These are phyloP conservation scores for Penicillium canescens DNA, from an alignment of 495 filamentous ascomycete species.

Conservation along the genomic window DNA sequence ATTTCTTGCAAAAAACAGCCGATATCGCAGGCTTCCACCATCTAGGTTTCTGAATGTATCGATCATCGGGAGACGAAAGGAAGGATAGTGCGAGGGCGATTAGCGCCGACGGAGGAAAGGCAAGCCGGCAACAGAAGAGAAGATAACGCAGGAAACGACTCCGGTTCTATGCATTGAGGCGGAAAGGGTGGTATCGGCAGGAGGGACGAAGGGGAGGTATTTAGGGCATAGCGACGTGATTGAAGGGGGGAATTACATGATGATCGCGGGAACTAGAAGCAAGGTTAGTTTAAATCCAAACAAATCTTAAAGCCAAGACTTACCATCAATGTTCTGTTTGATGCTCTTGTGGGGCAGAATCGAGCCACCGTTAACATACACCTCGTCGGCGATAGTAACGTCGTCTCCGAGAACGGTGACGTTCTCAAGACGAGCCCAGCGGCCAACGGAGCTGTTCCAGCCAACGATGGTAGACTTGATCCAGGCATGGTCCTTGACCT, in stretches of 20 bases:
- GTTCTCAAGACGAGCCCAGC: slow-evolving; percentile 96
- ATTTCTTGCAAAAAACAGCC: slow-evolving; percentile 21
- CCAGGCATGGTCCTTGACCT: slow-evolving; percentile 99
- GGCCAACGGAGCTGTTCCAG: slow-evolving; percentile 96
- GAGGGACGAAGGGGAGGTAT: slow-evolving; percentile 15
- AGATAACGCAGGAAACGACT: slow-evolving; percentile 43
- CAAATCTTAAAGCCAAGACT: slow-evolving; percentile 21
- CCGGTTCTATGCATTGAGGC: slow-evolving; percentile 46
- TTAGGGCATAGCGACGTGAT: slow-evolving; percentile 36
- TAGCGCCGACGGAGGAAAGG: slow-evolving; percentile 15
- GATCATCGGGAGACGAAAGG: slow-evolving; percentile 19
- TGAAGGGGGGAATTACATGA: slow-evolving; percentile 62
- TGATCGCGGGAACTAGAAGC: slow-evolving; percentile 71
- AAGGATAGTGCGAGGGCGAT: slow-evolving; percentile 17
- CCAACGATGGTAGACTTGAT: slow-evolving; percentile 99
- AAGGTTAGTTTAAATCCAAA: slow-evolving; percentile 9
- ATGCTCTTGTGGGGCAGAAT: slow-evolving; percentile 98
- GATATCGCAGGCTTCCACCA: slow-evolving; percentile 21
- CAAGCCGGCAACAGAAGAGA: slow-evolving; percentile 23
- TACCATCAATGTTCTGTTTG: slow-evolving; percentile 95
- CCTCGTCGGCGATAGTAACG: slow-evolving; percentile 97
- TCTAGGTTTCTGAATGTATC: slow-evolving; percentile 25
- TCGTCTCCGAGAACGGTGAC: slow-evolving; percentile 97
- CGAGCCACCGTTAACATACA: slow-evolving; percentile 98
- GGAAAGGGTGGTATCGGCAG: slow-evolving; percentile 28